Evolutionary conservation across 331 rosid genomes (phyloP).

Genomic region (Quercus tomentella): DNA sequence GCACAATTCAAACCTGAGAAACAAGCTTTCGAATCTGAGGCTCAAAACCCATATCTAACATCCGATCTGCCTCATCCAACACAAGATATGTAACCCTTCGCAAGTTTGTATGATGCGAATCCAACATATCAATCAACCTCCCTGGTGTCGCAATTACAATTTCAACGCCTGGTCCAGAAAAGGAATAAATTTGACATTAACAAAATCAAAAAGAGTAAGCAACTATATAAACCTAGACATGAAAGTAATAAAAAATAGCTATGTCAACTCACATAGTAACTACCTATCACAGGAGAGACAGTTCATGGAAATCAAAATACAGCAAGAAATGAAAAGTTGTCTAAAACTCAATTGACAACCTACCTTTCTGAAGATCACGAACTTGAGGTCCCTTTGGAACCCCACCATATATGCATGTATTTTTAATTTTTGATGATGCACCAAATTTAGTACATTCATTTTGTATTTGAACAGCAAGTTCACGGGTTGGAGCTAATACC

Average conservation of each 20-base stretch:
- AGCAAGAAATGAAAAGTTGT: neutral
- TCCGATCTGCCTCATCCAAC: slow-evolving; percentile 55
- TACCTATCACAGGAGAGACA: neutral
- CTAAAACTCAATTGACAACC: slow-evolving; percentile 22
- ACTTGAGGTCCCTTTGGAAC: slow-evolving; percentile 97
- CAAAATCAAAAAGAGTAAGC: neutral
- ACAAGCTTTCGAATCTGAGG: slow-evolving; percentile 63
- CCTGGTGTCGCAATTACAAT: slow-evolving; percentile 91
- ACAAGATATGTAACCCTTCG: slow-evolving; percentile 60
- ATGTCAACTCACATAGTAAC: neutral
- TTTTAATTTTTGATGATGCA: slow-evolving; percentile 81
- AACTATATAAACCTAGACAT: slow-evolving; percentile 4
- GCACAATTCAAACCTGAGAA: slow-evolving; percentile 49
- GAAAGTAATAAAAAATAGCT: neutral
- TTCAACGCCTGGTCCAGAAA: slow-evolving; percentile 63
- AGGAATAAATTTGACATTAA: slow-evolving; percentile 5
- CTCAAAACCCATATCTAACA: slow-evolving; percentile 69
- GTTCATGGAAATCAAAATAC: neutral
- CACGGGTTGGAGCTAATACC: slow-evolving; percentile 89
- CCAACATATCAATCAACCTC: slow-evolving; percentile 90
- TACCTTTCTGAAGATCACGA: slow-evolving; percentile 91
- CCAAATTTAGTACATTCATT: slow-evolving; percentile 85
- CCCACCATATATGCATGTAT: slow-evolving; percentile 84
- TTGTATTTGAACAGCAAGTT: slow-evolving; percentile 89
- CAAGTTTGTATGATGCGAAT: slow-evolving; percentile 74